These are phyloP conservation scores for Epichloe typhina DNA, from an alignment of 2,329 filamentous ascomycete genomes.

Conservation along the genomic window DNA sequence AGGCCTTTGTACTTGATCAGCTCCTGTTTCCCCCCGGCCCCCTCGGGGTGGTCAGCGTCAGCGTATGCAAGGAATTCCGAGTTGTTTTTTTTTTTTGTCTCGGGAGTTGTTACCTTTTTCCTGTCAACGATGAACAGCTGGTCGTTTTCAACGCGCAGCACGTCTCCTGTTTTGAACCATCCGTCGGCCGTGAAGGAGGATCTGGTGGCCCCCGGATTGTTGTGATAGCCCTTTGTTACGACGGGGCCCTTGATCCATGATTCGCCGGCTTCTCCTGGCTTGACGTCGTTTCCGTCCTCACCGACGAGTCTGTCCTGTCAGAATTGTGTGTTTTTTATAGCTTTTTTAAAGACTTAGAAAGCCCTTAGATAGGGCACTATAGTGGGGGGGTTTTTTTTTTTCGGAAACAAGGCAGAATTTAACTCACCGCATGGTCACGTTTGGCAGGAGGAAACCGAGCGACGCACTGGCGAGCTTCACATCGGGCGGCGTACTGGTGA, in stretches of 20 bases:
- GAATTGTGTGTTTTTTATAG: not conserved
- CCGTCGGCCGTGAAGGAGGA: conserved; percentile 38
- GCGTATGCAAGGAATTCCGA: no score
- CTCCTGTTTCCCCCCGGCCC: conserved; percentile 28
- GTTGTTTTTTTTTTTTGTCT: no score
- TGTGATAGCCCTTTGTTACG: conserved; percentile 58
- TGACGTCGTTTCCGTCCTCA: conserved; percentile 25
- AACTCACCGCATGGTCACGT: conserved; percentile 15
- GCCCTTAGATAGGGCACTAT: no score
- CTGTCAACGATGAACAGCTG: conserved; percentile 71
- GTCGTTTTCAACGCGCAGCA: conserved; percentile 56
- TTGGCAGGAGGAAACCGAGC: conserved; percentile 22
- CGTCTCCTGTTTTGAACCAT: conserved; percentile 73
- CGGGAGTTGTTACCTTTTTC: conserved; percentile 39
- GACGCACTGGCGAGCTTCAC: conserved; percentile 32
- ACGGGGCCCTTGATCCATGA: conserved; percentile 59
- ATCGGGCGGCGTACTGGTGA: conserved; percentile 30
- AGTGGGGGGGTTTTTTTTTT: not conserved
- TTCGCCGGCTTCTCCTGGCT: conserved; percentile 37
- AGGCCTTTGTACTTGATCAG: conserved; percentile 44
- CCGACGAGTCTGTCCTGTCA: conserved; percentile 21
- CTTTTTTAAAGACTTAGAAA: no score
- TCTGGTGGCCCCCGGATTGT: conserved; percentile 51
- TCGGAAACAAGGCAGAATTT: not conserved
- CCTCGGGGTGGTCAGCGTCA: no score